Percentiles rank a stretch among this genome's conserved stretches.
Evolutionary conservation across 2,329 filamentous ascomycete species (phyloP).

Genomic region (Trichophyton verrucosum): DNA sequence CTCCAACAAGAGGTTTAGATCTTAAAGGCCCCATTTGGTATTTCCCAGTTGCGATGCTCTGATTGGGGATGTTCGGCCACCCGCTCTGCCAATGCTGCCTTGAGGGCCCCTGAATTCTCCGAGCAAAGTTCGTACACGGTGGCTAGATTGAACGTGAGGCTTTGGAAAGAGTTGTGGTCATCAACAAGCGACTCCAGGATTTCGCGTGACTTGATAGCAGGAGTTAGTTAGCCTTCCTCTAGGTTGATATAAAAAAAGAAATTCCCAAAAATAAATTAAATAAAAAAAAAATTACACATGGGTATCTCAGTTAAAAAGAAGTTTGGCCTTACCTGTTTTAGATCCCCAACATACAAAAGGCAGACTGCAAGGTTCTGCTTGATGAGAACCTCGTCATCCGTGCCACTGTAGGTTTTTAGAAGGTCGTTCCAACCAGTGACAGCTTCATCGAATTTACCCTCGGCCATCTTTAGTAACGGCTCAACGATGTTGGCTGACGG

Average conservation of each 20-base stretch:
- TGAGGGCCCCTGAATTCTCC: slow-evolving; percentile 58
- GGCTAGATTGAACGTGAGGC: slow-evolving; percentile 74
- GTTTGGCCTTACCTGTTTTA: slow-evolving; percentile 49
- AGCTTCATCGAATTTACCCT: slow-evolving; percentile 58
- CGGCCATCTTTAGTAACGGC: slow-evolving; percentile 65
- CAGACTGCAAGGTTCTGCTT: slow-evolving; percentile 75
- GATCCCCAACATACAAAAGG: slow-evolving; percentile 64
- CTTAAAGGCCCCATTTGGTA: slow-evolving; percentile 63
- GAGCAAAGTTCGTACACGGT: slow-evolving; percentile 89
- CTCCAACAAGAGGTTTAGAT: slow-evolving; percentile 35
- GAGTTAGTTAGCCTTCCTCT: slow-evolving; percentile 5
- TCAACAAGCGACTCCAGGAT: slow-evolving; percentile 56
- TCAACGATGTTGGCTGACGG: slow-evolving; percentile 24
- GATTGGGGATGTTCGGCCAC: slow-evolving; percentile 50
- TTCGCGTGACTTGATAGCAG: slow-evolving; percentile 43
- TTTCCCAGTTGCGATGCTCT: slow-evolving; percentile 52
- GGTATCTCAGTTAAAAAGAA: background rate
- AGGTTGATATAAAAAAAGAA: background rate
- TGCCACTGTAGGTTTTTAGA: slow-evolving; percentile 32
- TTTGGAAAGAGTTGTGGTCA: slow-evolving; percentile 55
- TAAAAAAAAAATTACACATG: background rate
- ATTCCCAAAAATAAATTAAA: too few relatives aligned
- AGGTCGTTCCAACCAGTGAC: slow-evolving; percentile 48
- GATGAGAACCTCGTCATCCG: slow-evolving; percentile 53
- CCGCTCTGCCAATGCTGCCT: slow-evolving; percentile 57